phyloP scores from a whole-genome alignment of 169 alveolate genomes.

The Plasmodium falciparum region DNA sequence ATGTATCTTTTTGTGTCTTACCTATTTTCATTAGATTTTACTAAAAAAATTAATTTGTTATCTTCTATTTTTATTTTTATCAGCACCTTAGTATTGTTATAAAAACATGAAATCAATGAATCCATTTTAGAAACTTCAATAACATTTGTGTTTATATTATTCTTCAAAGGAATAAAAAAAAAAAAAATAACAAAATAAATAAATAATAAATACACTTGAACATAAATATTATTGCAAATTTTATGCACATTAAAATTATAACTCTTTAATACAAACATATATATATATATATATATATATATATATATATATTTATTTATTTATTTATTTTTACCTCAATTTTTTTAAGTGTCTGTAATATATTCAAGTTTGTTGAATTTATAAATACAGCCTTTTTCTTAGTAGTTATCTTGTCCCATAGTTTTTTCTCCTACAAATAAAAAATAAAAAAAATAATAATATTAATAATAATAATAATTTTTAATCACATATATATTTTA shows the following conservation, averaged over 20 bases:
- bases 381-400: slow-evolving; percentile 67
- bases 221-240: not conserved
- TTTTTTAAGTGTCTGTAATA: slow-evolving; percentile 63
- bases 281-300: not conserved
- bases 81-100: slow-evolving; percentile 45
- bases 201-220: not conserved
- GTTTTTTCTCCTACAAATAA: slow-evolving; percentile 43
- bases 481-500: not conserved
- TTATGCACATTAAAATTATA: too few relatives aligned
- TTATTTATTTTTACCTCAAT: slow-evolving; percentile 29
- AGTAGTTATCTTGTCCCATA: slow-evolving; percentile 40
- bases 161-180: slow-evolving; percentile 31
- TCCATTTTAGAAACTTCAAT: slow-evolving; percentile 67
- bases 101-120: slow-evolving; percentile 51
- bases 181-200: slow-evolving; percentile 14
- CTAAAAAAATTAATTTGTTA: slow-evolving; percentile 70
- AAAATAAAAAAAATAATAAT: not conserved
- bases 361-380: slow-evolving; percentile 33
- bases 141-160: slow-evolving; percentile 36
- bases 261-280: too few relatives aligned
- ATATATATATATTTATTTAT: too few relatives aligned
- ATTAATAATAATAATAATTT: too few relatives aligned
- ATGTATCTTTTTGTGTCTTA: slow-evolving; percentile 14
- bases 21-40: slow-evolving; percentile 60
- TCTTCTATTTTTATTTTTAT: slow-evolving; percentile 66